A percentile compares a stretch with the other conserved stretches of the same genome.
Conservation (phyloP, 495 filamentous ascomycete genomes). For the Aspergillus nanangensis region DNA sequence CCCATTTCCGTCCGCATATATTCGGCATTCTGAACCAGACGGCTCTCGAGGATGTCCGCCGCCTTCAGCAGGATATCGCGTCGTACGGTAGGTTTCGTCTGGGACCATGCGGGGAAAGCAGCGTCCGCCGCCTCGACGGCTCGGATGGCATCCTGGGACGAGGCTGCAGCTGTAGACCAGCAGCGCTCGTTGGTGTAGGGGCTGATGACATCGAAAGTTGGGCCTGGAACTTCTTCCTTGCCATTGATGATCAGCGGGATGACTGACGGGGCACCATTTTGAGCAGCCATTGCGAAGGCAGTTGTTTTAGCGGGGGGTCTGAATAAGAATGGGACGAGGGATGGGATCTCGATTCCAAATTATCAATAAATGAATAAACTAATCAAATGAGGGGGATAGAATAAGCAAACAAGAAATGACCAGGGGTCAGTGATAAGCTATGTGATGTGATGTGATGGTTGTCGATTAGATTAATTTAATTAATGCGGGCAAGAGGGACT, state of each 20-base stretch:
- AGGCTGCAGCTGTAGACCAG: conserved; percentile 59
- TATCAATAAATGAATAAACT: no score
- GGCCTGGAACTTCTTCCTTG: conserved; percentile 50
- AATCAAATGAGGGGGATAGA: no score
- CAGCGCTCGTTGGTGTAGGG: conserved; percentile 62
- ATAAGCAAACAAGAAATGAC: no score
- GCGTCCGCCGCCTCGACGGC: conserved; percentile 63
- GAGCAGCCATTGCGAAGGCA: conserved; percentile 6
- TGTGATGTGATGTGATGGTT: no score
- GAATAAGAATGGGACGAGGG: neutral
- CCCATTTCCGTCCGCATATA: conserved; percentile 74
- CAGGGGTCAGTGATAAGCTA: no score
- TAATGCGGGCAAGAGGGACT: no score
- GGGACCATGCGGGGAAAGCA: conserved; percentile 69
- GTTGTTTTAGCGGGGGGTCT: no score
- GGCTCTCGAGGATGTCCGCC: conserved; percentile 60
- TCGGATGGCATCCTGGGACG: conserved; percentile 53
- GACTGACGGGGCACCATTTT: conserved; percentile 7
- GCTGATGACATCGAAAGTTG: conserved; percentile 61
- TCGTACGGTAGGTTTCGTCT: conserved; percentile 55
- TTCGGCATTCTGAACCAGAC: conserved; percentile 52
- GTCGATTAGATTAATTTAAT: no score
- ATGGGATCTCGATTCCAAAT: no score
- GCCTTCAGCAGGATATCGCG: conserved; percentile 73
- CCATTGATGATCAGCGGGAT: conserved; percentile 73